Evolutionary conservation across 805 yeast species (phyloP), one percentile per base, ranked within the genome.

Genomic region (Kuraishia hungarica): DNA sequence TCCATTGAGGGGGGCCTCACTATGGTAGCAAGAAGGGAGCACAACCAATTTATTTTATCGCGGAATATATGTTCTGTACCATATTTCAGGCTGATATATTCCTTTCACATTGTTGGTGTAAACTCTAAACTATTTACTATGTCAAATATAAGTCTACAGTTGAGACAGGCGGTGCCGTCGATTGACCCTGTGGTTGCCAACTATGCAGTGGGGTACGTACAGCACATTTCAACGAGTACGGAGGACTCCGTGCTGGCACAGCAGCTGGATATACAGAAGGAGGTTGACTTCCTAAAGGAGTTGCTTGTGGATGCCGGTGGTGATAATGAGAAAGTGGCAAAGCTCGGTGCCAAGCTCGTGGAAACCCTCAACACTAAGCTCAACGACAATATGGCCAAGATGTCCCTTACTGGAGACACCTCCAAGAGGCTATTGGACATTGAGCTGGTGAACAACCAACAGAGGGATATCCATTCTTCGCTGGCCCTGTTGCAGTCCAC

Each of bases 181-280:
- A 79, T 94, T 51, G 99, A 94, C 64, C 85, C 92, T 1, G 82
- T 91, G 11, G 96, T 94, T 20, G 79, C 86, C 0, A 94, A 91
- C 58, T 94, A 94, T 67, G 96, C 96, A 2, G 86, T 86, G 46
- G 99, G 99, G 1, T 94, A 92, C 63, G 86, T 90, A 54, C 85
- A 86, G 57, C 92, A 91, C 72, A 73, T 94, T 20, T 82, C 90
- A n/a, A 76, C 75, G 53, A 77, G 88, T 20, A 89, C 94, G 0
- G 85, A 83, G 60, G 96, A 91, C 68, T 83, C 91, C 29, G 94
- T 89, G n/a, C 74, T 83, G 26, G 85, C 94, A 47, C 87, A 84
- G 62, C 84, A 81, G 60, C 68, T 91, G 50, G 83, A 88, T 65
- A 77, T 91, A 50, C 72, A 78, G 1, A 68, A 75, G 19, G 98